Evolutionary conservation across 257 asterid species (phyloP), one percentile per base, ranked within the genome.

Genomic region (Nemophila menziesii): DNA sequence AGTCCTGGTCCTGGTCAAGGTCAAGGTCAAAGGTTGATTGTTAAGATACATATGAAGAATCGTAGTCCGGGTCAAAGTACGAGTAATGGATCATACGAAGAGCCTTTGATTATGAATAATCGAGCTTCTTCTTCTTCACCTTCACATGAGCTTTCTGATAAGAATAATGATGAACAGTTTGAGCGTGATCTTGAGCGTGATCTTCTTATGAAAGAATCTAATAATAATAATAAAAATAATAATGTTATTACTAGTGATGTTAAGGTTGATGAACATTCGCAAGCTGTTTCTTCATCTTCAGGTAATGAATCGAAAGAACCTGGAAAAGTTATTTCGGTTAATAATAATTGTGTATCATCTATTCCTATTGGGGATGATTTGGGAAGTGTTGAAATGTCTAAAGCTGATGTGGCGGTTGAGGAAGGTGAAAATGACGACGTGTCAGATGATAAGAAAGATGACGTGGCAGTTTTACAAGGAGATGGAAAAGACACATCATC

Each of bases 301-400:
- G 62, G 62, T 29, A 49, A 52, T 38, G 55, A 64, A 8, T 16
- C 48, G 60, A 68, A 56, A n/a, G n/a, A n/a, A 48, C 41, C 54
- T 11, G 61, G 48, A 7, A 55, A 53, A 27, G 51, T 53, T 43
- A 53, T 41, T 26, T 57, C 29, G n/a, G 46, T 68, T 48, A 51
- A 72, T 53, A 82, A 77, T 65, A 77, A 82, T 58, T 77, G 86
- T 46, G 81, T 48, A 44, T 42, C 76, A 33, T 68, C 71, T 16
- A 16, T 64, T 60, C 61, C 78, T 1, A 60, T 46, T 48, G 74
- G 63, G 42, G 86, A 76, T 66, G 73, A 73, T 58, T 56, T 48
- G 43, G 80, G 80, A 21, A 72, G 81, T 57, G 86, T 76, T 40
- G 78, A 74, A 55, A 74, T 70, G 64, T 70, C 66, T 12, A 61